Base-by-base conservation (phyloP, 352 stramenopile species). In the Phytopythium litorale region DNA sequence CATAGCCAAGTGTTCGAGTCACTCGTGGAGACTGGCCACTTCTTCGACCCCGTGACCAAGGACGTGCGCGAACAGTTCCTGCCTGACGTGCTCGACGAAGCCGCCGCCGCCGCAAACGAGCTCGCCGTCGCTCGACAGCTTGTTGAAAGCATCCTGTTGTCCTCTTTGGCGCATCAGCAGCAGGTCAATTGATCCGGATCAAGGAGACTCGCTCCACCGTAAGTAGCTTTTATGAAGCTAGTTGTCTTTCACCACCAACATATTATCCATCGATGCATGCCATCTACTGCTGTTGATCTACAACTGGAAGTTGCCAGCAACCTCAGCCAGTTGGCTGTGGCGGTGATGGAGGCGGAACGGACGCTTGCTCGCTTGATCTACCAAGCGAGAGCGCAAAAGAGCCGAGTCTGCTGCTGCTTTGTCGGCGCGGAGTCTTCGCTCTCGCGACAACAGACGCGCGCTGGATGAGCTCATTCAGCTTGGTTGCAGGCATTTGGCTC, bases 21-120 rank as follows among this genome's bases (percentile, higher is more conserved):
- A 48, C 84, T 98, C 42, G 75, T 97, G 52, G 79, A 91, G 37
- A 79, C 73, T 15, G 91, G 93, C 11, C 71, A 95, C 59, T 98
- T 98, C 66, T 96, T 88, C 70, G 93, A 98, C 50, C 93, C 93
- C 25, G 56, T 98, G 28, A 60, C 81, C 58, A 76, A 84, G 62
- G 91, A 97, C 56, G 70, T 98, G 9, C 71, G 85, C 32, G 70
- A 92, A 15, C 63, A 71, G 23, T 97, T 98, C 56, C 32, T 98
- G 45, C 89, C 91, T 0, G 70, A 71, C 37, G 56, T 89, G 23
- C 67, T 89, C 33, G 70, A 85, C 49, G 72, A 70, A 25, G 79
- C 69, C 5, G 76, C 78, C 33, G 63, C 66, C 21, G 60, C 72
- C 18, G 87, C 75, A 0, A 70, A 83, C 21, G 67, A 83, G 37